Evolutionary conservation across 345 rosid genomes (phyloP), one percentile per base, ranked within the genome.

Genomic region (Abelmoschus esculentus): DNA sequence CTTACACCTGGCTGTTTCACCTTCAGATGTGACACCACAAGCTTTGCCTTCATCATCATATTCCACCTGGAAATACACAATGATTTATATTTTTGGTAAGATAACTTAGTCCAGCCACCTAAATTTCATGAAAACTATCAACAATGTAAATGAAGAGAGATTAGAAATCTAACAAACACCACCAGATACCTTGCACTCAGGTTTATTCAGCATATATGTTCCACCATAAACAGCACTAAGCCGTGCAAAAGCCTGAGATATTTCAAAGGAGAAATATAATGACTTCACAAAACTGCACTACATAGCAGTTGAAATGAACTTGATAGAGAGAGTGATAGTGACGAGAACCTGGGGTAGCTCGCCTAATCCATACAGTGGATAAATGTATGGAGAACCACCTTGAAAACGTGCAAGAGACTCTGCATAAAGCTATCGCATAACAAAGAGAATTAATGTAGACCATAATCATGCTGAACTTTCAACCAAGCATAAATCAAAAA

Each of bases 221-320:
- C 98, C 99, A 76, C 99, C 99, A 82, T 88, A 90, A 60, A 91
- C 98, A 76, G 98, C 97, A 80, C 97, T 91, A 79, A 91, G 99
- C 47, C 98, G 85, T 74, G 99, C 98, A 85, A 95, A 95, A 73
- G 92, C 99, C 97, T 95, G 74, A 61, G 32, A 14, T 26, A 52
- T 58, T 60, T 54, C 66, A 59, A 34, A 49, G 13, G 12, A 72
- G 9, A 72, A 62, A 69, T 22, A 40, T 18, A 54, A 65, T 12
- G 18, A 61, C 19, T 36, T 61, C 26, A 38, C 7, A 10, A 8
- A n/a, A 9, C 14, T 1, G 2, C 11, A 61, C 49, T 17, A 36
- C 15, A 36, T 36, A 61, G 29, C 66, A 61, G 66, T 36, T 6
- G 50, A 68, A 34, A 53, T 13, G 10, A 49, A 17, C 8, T 31